Percentiles rank a stretch among this genome's conserved stretches.
These are phyloP conservation scores for Micromonas commoda DNA, from an alignment of 139 green algal species.

Conservation along the genomic window DNA sequence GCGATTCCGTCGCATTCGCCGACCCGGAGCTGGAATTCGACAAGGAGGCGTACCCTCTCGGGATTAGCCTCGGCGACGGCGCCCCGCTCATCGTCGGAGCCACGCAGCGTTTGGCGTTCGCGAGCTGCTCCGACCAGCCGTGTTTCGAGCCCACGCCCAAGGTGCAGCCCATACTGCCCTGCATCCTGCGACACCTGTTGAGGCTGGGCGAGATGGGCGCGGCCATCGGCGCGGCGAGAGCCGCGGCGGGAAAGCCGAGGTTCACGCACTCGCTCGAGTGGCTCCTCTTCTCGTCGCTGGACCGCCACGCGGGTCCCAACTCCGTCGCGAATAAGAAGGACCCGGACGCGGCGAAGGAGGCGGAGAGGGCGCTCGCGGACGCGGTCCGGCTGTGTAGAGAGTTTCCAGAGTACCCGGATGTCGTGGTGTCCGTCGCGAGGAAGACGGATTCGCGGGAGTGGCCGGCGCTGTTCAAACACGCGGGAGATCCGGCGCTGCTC, in stretches of 20 bases:
- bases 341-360: neutral
- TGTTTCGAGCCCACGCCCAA: slow-evolving; percentile 76
- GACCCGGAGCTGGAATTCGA: slow-evolving; percentile 97
- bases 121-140: slow-evolving; percentile 37
- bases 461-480: slow-evolving; percentile 80
- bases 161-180: slow-evolving; percentile 86
- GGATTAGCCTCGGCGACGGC: slow-evolving; percentile 54
- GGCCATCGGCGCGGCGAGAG: slow-evolving; percentile 19
- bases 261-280: slow-evolving; percentile 88
- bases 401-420: slow-evolving; percentile 64
- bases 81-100: neutral
- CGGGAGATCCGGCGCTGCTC: slow-evolving; percentile 64
- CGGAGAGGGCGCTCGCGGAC: slow-evolving; percentile 52
- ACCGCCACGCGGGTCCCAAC: slow-evolving; percentile 49
- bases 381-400: slow-evolving; percentile 66
- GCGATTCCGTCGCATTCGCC: neutral
- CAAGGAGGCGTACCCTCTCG: slow-evolving; percentile 82
- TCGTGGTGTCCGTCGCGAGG: slow-evolving; percentile 83
- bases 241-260: slow-evolving; percentile 57
- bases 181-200: slow-evolving; percentile 80
- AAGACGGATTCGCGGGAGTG: slow-evolving; percentile 91
- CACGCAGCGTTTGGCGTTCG: neutral
- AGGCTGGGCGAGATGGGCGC: slow-evolving; percentile 43
- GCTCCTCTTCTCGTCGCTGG: slow-evolving; percentile 89
- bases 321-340: neutral